Evolutionary conservation across 2,329 filamentous ascomycete species (phyloP).

Genomic region (Emergomyces africanus): DNA sequence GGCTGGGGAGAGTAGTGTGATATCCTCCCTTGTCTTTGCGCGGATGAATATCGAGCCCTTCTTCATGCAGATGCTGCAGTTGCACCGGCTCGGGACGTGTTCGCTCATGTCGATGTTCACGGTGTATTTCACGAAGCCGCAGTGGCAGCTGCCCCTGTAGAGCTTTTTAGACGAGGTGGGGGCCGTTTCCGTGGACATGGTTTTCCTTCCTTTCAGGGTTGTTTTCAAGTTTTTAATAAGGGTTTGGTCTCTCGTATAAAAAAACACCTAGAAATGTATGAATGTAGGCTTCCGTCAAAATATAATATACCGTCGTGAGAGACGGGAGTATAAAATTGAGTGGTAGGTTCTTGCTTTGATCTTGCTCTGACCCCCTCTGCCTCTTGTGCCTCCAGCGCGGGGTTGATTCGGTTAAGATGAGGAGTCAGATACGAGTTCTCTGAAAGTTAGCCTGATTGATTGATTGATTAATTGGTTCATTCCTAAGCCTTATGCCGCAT

Average conservation of each 20-base stretch:
- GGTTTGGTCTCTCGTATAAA: background rate
- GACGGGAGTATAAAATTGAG: background rate
- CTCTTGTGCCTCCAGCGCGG: too few relatives aligned
- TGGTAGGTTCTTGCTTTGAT: background rate
- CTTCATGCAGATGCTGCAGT: constrained; percentile 11
- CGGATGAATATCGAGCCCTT: constrained; percentile 5
- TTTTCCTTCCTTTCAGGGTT: background rate
- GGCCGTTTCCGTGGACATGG: background rate
- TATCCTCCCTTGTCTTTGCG: background rate
- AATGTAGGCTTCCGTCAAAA: background rate
- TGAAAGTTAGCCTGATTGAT: too few relatives aligned
- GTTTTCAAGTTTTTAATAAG: background rate
- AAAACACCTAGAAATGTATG: background rate
- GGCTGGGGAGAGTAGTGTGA: constrained; percentile 5
- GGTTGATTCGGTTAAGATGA: too few relatives aligned
- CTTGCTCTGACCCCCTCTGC: background rate
- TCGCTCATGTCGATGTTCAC: constrained; percentile 11
- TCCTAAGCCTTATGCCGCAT: too few relatives aligned
- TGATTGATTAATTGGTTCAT: too few relatives aligned
- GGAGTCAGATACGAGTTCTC: too few relatives aligned
- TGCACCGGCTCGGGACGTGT: constrained; percentile 4
- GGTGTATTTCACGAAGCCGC: constrained; percentile 8
- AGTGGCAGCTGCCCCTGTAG: constrained; percentile 10
- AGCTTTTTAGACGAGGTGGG: background rate
- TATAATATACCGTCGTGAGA: background rate